Conservation (phyloP, 169 alveolate species). For the Plasmodium reichenowi region DNA sequence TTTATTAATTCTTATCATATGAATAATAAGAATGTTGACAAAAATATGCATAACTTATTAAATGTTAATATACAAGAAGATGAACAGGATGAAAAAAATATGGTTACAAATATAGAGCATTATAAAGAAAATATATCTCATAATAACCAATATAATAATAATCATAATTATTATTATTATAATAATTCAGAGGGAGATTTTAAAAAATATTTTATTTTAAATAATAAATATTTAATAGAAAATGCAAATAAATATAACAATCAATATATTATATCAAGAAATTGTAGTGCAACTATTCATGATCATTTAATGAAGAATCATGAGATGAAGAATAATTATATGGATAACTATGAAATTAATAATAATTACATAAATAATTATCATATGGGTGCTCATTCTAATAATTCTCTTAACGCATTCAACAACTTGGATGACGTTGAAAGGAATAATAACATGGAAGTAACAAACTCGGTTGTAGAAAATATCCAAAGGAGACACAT, state of each 20-base stretch:
- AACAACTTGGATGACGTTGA: too few relatives aligned
- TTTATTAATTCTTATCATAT: too few relatives aligned
- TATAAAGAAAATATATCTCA: neutral
- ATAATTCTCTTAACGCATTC: too few relatives aligned
- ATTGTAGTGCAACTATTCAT: neutral
- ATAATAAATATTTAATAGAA: neutral
- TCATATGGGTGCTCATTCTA: too few relatives aligned
- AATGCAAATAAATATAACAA: slow-evolving; percentile 4
- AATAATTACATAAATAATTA: too few relatives aligned
- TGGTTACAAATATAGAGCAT: neutral
- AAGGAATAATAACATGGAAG: too few relatives aligned
- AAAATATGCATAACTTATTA: too few relatives aligned
- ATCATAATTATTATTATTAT: neutral
- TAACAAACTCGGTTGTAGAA: too few relatives aligned
- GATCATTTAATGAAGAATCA: neutral
- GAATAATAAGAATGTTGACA: too few relatives aligned
- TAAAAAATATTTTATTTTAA: neutral
- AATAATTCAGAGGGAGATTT: neutral
- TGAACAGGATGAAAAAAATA: neutral
- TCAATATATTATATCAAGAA: neutral
- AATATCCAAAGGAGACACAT: too few relatives aligned
- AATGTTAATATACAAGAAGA: neutral
- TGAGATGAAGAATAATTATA: neutral
- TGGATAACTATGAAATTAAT: neutral
- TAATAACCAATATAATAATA: neutral